Evolutionary conservation across 1,284 basidiomycete species (phyloP).

Genomic region (Boletus smithii): DNA sequence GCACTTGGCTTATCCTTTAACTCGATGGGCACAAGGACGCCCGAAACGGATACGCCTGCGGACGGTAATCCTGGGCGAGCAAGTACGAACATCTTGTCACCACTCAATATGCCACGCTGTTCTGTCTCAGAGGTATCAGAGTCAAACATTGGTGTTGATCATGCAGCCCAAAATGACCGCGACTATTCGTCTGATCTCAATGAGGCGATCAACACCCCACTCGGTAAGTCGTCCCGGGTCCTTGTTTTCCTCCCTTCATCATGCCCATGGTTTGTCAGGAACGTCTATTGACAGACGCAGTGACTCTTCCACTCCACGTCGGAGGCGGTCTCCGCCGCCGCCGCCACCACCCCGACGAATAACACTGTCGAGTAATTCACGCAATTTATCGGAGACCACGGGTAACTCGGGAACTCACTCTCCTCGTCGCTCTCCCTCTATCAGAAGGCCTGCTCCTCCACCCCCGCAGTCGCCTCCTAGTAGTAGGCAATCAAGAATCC

Average conservation of each 20-base stretch:
- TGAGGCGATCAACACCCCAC: conserved; percentile 3
- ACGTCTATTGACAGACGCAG: neutral
- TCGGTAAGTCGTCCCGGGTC: conserved; percentile 6
- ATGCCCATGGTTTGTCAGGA: conserved; percentile 4
- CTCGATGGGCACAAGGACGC: neutral
- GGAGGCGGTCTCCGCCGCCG: conserved; percentile 8
- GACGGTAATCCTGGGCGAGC: neutral
- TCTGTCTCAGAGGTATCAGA: neutral
- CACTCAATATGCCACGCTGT: neutral
- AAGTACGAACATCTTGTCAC: neutral
- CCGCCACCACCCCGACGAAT: neutral
- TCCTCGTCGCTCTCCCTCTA: neutral
- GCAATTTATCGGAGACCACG: neutral
- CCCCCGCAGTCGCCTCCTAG: conserved; percentile 9
- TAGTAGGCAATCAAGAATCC: neutral
- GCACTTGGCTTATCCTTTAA: neutral
- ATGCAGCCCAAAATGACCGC: neutral
- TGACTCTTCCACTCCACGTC: neutral
- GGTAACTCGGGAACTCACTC: neutral
- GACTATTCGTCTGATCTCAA: neutral
- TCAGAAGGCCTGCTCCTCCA: conserved; percentile 13
- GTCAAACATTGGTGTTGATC: neutral
- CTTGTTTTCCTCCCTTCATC: neutral
- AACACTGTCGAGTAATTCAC: neutral
- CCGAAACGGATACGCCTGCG: neutral